Percentiles rank a stretch among this genome's conserved stretches.
phyloP scores from a whole-genome alignment of 2,329 filamentous ascomycete genomes.

The Penicillium sp. region DNA sequence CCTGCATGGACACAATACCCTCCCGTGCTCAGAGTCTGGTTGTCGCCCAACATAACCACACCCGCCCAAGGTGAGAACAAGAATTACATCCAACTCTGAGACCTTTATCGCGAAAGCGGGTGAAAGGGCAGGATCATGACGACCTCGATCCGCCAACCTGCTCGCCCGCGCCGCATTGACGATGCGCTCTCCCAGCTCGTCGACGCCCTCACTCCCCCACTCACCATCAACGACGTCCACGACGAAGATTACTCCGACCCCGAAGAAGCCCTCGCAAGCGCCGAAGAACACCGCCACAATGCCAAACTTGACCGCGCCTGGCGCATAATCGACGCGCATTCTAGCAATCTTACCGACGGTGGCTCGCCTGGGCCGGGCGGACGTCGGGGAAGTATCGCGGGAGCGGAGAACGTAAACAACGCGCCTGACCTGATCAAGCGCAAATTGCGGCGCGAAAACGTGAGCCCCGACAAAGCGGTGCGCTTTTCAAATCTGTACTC shows the following conservation, averaged over 20 bases:
- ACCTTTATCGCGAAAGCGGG: conserved; percentile 5
- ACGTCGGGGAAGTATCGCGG: conserved; percentile 31
- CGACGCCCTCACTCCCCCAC: conserved; percentile 38
- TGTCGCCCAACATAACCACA: neutral
- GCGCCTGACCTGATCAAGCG: conserved; percentile 88
- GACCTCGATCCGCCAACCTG: conserved; percentile 31
- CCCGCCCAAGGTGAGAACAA: neutral
- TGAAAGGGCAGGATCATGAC: conserved; percentile 17
- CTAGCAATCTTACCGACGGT: conserved; percentile 21
- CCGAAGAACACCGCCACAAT: conserved; percentile 37
- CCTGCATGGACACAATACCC: neutral
- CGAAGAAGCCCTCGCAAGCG: conserved; percentile 33
- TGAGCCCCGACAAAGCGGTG: conserved; percentile 67
- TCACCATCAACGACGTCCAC: conserved; percentile 28
- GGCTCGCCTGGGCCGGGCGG: conserved; percentile 22
- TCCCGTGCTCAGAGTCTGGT: neutral
- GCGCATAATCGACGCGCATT: conserved; percentile 34
- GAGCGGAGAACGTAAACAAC: conserved; percentile 64
- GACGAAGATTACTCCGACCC: conserved; percentile 30
- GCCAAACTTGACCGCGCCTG: conserved; percentile 36
- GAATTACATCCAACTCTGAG: neutral
- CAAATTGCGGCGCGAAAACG: conserved; percentile 72
- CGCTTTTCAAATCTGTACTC: conserved; percentile 89
- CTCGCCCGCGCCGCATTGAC: conserved; percentile 41
- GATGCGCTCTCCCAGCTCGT: conserved; percentile 43